Percentiles rank a stretch among this genome's conserved stretches.
phyloP scores from a whole-genome alignment of 1,284 basidiomycete genomes.

The Pseudozyma hubeiensis region DNA sequence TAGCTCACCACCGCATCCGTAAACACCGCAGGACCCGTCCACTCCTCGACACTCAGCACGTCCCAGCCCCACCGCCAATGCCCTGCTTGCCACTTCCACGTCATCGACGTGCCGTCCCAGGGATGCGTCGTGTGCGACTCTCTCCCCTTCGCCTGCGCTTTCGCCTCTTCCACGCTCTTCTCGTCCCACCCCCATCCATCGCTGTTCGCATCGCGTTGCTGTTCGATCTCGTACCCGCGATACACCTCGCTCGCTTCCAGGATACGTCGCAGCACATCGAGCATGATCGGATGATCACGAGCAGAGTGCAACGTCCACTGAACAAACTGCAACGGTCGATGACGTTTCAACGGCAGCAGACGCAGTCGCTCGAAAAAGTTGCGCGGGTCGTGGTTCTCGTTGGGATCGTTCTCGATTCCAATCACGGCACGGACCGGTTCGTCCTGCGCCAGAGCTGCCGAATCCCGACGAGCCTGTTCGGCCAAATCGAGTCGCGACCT shows the following conservation, averaged over 20 bases:
- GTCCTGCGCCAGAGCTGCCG: background rate
- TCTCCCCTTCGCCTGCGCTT: slow-evolving; percentile 20
- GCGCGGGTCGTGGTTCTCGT: slow-evolving; percentile 29
- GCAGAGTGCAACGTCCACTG: slow-evolving; percentile 51
- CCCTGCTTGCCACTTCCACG: slow-evolving; percentile 50
- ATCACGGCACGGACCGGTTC: slow-evolving; percentile 44
- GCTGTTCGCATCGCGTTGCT: slow-evolving; percentile 25
- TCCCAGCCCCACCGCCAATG: slow-evolving; percentile 50
- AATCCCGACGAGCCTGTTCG: background rate
- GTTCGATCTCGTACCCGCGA: slow-evolving; percentile 25
- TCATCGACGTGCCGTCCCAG: slow-evolving; percentile 35
- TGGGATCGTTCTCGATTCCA: slow-evolving; percentile 50
- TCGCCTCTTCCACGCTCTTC: slow-evolving; percentile 8
- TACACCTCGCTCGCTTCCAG: slow-evolving; percentile 39
- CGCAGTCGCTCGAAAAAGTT: slow-evolving; percentile 39
- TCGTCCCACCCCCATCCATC: slow-evolving; percentile 51
- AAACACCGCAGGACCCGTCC: slow-evolving; percentile 50
- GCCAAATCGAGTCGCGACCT: slow-evolving; percentile 5
- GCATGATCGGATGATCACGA: slow-evolving; percentile 46
- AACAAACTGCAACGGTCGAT: slow-evolving; percentile 42
- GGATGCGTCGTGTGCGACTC: slow-evolving; percentile 21
- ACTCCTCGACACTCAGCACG: slow-evolving; percentile 38
- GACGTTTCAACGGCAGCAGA: slow-evolving; percentile 34
- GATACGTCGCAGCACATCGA: slow-evolving; percentile 43
- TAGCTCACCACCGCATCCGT: slow-evolving; percentile 49